These are phyloP conservation scores for Verticillium klebahnii DNA, from an alignment of 2,329 filamentous ascomycete species.

Conservation along the genomic window DNA sequence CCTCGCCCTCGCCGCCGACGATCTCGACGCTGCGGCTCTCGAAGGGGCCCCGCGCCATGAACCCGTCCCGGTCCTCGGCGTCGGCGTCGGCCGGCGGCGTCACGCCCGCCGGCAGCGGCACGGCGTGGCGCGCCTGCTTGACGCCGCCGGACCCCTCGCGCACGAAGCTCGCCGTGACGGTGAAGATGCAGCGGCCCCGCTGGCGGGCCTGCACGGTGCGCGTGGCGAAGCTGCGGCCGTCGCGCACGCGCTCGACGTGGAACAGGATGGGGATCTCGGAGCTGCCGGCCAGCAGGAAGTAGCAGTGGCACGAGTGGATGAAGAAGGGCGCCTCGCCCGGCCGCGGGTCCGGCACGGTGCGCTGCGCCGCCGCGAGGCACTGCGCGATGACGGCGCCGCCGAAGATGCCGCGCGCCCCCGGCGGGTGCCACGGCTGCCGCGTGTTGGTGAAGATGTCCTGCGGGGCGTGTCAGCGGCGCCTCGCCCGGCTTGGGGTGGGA, in stretches of 20 bases:
- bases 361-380: conserved; percentile 80
- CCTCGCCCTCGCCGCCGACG: conserved; percentile 19
- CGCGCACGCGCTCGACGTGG: conserved; percentile 89
- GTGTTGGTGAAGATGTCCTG: conserved; percentile 95
- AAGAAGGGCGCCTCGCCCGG: conserved; percentile 47
- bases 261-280: conserved; percentile 83
- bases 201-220: conserved; percentile 95
- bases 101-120: conserved; percentile 47
- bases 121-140: conserved; percentile 59
- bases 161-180: conserved; percentile 87
- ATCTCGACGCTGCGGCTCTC: conserved; percentile 40
- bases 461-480: background rate
- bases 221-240: conserved; percentile 85
- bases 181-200: conserved; percentile 86
- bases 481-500: background rate
- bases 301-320: conserved; percentile 97
- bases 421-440: conserved; percentile 85
- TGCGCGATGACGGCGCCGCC: conserved; percentile 92
- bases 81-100: conserved; percentile 27
- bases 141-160: conserved; percentile 53
- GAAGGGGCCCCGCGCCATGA: conserved; percentile 46
- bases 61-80: conserved; percentile 40
- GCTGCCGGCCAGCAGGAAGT: conserved; percentile 91
- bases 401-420: conserved; percentile 87
- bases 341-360: conserved; percentile 67